phyloP scores from a whole-genome alignment of 1,139 yeast genomes.

The Lodderomyces margitis region DNA sequence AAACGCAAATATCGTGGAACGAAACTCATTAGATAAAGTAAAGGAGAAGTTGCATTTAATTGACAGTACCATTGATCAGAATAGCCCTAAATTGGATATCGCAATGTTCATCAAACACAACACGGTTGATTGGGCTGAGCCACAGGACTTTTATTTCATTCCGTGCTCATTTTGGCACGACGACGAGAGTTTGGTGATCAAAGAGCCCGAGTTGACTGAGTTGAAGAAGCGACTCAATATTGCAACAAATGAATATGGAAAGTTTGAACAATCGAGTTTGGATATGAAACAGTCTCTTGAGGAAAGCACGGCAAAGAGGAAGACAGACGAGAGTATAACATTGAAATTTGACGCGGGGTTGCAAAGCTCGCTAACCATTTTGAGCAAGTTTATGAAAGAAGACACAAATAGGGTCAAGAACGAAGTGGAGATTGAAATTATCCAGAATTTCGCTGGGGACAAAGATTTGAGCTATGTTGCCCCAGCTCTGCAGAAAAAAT shows the following conservation, averaged over 20 bases:
- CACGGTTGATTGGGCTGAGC: constrained; percentile 73
- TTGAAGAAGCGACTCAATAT: constrained; percentile 59
- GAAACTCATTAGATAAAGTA: constrained; percentile 52
- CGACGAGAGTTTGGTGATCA: constrained; percentile 72
- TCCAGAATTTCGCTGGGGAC: constrained; percentile 82
- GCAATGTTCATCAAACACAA: constrained; percentile 95
- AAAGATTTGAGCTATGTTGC: constrained; percentile 57
- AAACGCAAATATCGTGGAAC: constrained; percentile 65
- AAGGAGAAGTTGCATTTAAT: constrained; percentile 53
- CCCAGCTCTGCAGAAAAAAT: constrained; percentile 48
- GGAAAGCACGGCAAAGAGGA: constrained; percentile 40
- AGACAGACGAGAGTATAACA: constrained; percentile 33
- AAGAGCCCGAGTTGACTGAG: constrained; percentile 62
- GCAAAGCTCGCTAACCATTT: constrained; percentile 50
- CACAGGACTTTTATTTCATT: constrained; percentile 76
- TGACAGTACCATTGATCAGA: constrained; percentile 62
- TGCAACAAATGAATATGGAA: constrained; percentile 46
- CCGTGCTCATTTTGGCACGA: constrained; percentile 98
- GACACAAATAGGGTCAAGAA: constrained; percentile 72
- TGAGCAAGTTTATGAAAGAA: constrained; percentile 65
- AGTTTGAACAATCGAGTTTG: constrained; percentile 42
- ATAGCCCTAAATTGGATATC: constrained; percentile 72
- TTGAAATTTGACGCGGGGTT: constrained; percentile 56
- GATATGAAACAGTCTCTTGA: constrained; percentile 52
- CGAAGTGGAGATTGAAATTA: constrained; percentile 88